These are phyloP conservation scores for Arachis monticola DNA, from an alignment of 331 rosid genomes.

Conservation along the genomic window DNA sequence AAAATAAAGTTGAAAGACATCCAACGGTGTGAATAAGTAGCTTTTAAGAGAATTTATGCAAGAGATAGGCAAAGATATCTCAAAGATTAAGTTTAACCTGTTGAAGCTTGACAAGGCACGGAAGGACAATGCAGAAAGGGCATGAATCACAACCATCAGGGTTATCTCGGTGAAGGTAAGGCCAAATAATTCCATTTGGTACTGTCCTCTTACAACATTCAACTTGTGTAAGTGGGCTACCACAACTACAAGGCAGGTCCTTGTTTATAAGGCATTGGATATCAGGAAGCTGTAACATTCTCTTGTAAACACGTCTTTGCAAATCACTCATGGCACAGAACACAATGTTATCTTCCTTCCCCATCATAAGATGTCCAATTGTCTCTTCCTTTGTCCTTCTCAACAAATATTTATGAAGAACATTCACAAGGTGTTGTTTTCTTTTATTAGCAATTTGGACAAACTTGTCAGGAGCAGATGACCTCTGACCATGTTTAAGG, in stretches of 20 bases:
- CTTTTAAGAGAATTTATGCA: conserved; percentile 18
- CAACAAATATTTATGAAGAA: conserved; percentile 84
- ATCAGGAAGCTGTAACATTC: conserved; percentile 94
- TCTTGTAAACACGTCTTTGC: conserved; percentile 80
- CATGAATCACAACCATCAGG: conserved; percentile 96
- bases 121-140: conserved; percentile 93
- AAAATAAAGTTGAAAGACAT: conserved; percentile 24
- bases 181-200: conserved; percentile 85
- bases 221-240: conserved; percentile 91
- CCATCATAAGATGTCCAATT: conserved; percentile 99
- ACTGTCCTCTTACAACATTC: conserved; percentile 91
- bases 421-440: conserved; percentile 68
- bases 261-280: conserved; percentile 86
- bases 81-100: conserved; percentile 62
- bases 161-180: conserved; percentile 83
- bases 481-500: conserved; percentile 94
- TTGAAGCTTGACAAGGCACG: conserved; percentile 95
- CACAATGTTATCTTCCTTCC: conserved; percentile 92
- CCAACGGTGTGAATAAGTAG: conserved; percentile 23
- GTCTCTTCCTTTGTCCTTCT: conserved; percentile 97
- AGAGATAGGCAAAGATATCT: conserved; percentile 17
- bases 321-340: conserved; percentile 93
- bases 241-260: conserved; percentile 84
- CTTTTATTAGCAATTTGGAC: conserved; percentile 77
- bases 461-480: conserved; percentile 89